A percentile compares a stretch with the other conserved stretches of the same genome.
These are phyloP conservation scores for Coemansia sp. DNA, from an alignment of 192 early-diverging fungal genomes.

Conservation along the genomic window DNA sequence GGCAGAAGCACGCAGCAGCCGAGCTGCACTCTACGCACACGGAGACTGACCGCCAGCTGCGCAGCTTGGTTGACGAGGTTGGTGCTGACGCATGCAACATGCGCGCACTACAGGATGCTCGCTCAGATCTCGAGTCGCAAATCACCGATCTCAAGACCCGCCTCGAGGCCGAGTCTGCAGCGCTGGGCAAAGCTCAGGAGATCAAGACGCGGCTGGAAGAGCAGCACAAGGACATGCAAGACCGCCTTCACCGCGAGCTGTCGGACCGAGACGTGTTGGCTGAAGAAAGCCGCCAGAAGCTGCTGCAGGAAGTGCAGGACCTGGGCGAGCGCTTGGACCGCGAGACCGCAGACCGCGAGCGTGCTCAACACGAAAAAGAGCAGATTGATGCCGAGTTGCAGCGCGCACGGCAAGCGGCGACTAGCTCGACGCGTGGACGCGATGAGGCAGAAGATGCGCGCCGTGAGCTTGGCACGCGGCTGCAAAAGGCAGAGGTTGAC, in stretches of 20 bases:
- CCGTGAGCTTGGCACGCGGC: slow-evolving; percentile 54
- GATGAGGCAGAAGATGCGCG: slow-evolving; percentile 66
- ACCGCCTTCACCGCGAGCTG: slow-evolving; percentile 60
- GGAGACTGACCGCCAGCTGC: slow-evolving; percentile 48
- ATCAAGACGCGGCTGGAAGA: slow-evolving; percentile 63
- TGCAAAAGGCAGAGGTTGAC: slow-evolving; percentile 63
- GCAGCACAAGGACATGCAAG: slow-evolving; percentile 67
- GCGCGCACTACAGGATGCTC: slow-evolving; percentile 47
- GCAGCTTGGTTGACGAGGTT: slow-evolving; percentile 58
- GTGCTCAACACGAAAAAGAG: slow-evolving; percentile 60
- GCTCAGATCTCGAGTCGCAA: slow-evolving; percentile 59
- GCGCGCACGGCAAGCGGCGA: slow-evolving; percentile 55
- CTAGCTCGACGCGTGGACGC: slow-evolving; percentile 61
- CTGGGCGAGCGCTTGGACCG: slow-evolving; percentile 60
- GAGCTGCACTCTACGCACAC: slow-evolving; percentile 24
- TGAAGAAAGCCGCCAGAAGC: slow-evolving; percentile 70
- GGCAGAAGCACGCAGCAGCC: slow-evolving; percentile 16
- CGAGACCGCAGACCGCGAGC: slow-evolving; percentile 55
- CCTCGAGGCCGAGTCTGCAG: slow-evolving; percentile 63
- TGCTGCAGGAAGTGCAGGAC: slow-evolving; percentile 56
- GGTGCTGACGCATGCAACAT: slow-evolving; percentile 71
- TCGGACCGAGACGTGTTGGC: slow-evolving; percentile 66
- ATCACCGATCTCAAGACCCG: slow-evolving; percentile 60
- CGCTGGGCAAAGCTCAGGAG: slow-evolving; percentile 62
- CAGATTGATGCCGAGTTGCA: slow-evolving; percentile 63